Evolutionary conservation across 176 grass and related monocot genomes (phyloP).

Genomic region (Secale cereale): DNA sequence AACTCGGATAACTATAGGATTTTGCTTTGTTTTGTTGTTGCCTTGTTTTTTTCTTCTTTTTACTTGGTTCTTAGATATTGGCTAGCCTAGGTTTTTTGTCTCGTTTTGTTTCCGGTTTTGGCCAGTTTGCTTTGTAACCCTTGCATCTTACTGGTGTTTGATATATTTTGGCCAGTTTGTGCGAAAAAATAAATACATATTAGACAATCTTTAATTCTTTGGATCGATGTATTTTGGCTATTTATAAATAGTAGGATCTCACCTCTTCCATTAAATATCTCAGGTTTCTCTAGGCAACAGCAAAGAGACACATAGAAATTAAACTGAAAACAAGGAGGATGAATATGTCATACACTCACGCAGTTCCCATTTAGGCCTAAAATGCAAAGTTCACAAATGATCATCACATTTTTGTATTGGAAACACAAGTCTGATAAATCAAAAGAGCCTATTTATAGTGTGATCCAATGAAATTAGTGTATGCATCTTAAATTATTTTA

Average conservation of each 20-base stretch:
- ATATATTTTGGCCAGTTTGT: not conserved
- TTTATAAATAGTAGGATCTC: not conserved
- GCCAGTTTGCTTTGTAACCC: not conserved
- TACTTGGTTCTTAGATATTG: not conserved
- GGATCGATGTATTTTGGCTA: not conserved
- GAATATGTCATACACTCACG: not conserved
- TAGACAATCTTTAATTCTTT: not conserved
- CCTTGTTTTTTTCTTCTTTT: not conserved
- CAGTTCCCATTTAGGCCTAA: too few relatives aligned
- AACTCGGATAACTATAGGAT: not conserved
- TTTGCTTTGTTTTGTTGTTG: not conserved
- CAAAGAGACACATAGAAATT: not conserved
- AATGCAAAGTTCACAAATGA: too few relatives aligned
- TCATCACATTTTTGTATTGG: too few relatives aligned
- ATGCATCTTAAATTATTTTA: too few relatives aligned
- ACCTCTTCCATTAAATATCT: not conserved
- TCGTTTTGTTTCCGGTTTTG: not conserved
- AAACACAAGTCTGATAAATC: too few relatives aligned
- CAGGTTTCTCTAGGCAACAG: not conserved
- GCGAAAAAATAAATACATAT: not conserved
- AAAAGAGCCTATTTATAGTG: too few relatives aligned
- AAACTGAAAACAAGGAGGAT: not conserved
- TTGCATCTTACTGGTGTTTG: not conserved
- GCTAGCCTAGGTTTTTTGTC: not conserved
- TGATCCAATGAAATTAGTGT: too few relatives aligned